Evolutionary conservation across 2,329 filamentous ascomycete species (phyloP), one percentile per base, ranked within the genome.

Genomic region (Diatrype stigma): DNA sequence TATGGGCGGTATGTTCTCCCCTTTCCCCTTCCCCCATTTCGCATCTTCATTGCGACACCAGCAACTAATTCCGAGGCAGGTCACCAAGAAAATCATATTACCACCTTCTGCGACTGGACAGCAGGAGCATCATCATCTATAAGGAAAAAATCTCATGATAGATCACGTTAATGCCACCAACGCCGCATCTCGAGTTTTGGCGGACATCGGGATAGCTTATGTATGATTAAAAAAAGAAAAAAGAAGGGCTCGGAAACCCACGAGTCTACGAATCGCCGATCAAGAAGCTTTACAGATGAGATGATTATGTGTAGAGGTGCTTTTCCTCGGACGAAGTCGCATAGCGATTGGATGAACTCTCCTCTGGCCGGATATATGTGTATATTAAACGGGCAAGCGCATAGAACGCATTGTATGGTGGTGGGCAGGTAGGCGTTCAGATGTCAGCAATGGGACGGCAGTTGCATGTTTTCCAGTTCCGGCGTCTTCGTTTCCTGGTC

Each of bases 1-100:
- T 76, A 53, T 99, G 95, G 94, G 87, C 92, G 66, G 93, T 99
- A 84, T 73, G 89, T 84, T 46, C 14, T 45, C 10, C 30, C 35
- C 48, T 47, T 28, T 35, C 14, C 47, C 7, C 30, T 30, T 35
- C n/a, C n/a, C n/a, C n/a, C n/a, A n/a, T n/a, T n/a, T n/a, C n/a
- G 14, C 40, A 11, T 28, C 12, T 47, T 6, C 35, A 32, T 52
- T n/a, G 51, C 44, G 56, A 51, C 40, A 23, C 22, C n/a, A 7
- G 21, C 6, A n/a, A 57, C 63, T 66, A 57, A 65, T 47, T 48
- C 42, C 2, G 30, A 23, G 28, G 21, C 37, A 68, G 65, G 49
- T 68, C n/a, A 62, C 63, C 32, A 61, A 56, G 48, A 54, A 60
- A n/a, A 58, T 65, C 32, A 5, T 66, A 6, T 48, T 63, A 28